These are phyloP conservation scores for Anthoceros angustus DNA, from an alignment of 225 moss, liverwort and hornwort species.

Conservation along the genomic window DNA sequence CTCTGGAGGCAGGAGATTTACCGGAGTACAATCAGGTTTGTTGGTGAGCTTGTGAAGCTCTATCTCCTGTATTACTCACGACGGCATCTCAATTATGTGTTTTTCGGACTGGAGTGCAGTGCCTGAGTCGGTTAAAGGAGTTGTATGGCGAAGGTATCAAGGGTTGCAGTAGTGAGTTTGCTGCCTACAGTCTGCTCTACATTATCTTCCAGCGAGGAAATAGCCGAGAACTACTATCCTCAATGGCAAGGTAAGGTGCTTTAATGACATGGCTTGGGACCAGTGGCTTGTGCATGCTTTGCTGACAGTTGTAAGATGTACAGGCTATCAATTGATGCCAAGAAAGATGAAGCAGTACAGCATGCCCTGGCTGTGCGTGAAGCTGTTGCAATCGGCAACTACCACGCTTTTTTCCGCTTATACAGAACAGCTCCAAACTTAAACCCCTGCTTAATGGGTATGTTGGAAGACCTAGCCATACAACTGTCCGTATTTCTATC, in stretches of 20 bases:
- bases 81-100: neutral
- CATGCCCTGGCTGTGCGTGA: constrained; percentile 72
- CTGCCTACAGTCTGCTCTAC: constrained; percentile 78
- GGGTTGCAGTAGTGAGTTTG: constrained; percentile 70
- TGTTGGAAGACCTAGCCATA: neutral
- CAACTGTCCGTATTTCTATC: neutral
- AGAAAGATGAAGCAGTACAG: constrained; percentile 49
- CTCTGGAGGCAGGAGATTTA: constrained; percentile 82
- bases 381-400: constrained; percentile 80
- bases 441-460: constrained; percentile 88
- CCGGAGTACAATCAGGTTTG: constrained; percentile 85
- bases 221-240: constrained; percentile 63
- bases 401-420: constrained; percentile 84
- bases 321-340: constrained; percentile 28
- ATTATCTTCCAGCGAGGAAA: constrained; percentile 79
- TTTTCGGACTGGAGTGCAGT: constrained; percentile 24
- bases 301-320: constrained; percentile 13
- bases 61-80: neutral
- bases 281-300: neutral
- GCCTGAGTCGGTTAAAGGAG: constrained; percentile 78
- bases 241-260: constrained; percentile 51
- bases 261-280: neutral
- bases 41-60: neutral
- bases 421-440: constrained; percentile 83
- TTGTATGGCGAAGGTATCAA: constrained; percentile 82